A percentile compares a stretch with the other conserved stretches of the same genome.
These are phyloP conservation scores for Paramecium primaurelia DNA, from an alignment of 73 alveolate species.

Conservation along the genomic window DNA sequence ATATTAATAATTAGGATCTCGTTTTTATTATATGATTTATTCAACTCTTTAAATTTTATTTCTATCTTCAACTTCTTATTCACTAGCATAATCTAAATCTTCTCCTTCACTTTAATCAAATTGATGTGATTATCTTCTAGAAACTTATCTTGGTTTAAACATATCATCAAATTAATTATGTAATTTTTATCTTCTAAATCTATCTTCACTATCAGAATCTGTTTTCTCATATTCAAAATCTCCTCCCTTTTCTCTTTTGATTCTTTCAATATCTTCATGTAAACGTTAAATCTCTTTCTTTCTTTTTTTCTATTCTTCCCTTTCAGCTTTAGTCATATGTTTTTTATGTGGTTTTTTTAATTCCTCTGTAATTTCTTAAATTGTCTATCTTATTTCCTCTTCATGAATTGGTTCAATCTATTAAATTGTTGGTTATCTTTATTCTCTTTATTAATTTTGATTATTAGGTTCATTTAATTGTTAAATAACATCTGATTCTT, in stretches of 20 bases:
- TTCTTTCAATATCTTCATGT: slow-evolving; percentile 8
- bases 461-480: background rate
- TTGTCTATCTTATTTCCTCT: background rate
- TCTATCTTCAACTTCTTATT: background rate
- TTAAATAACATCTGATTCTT: background rate
- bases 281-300: background rate
- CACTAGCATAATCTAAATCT: background rate
- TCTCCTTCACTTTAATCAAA: background rate
- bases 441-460: background rate
- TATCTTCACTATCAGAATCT: slow-evolving; percentile 12
- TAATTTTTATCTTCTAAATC: background rate
- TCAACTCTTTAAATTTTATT: background rate
- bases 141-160: background rate
- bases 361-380: background rate
- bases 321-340: background rate
- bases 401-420: background rate
- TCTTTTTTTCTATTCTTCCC: background rate
- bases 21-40: background rate
- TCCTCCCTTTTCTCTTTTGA: background rate
- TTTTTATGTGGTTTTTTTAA: background rate
- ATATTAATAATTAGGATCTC: background rate
- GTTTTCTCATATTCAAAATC: background rate
- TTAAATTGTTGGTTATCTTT: background rate
- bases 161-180: background rate
- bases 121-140: background rate